These are phyloP conservation scores for Chrysoporthe puriensis DNA, from an alignment of 2,329 filamentous ascomycete species.

Conservation along the genomic window DNA sequence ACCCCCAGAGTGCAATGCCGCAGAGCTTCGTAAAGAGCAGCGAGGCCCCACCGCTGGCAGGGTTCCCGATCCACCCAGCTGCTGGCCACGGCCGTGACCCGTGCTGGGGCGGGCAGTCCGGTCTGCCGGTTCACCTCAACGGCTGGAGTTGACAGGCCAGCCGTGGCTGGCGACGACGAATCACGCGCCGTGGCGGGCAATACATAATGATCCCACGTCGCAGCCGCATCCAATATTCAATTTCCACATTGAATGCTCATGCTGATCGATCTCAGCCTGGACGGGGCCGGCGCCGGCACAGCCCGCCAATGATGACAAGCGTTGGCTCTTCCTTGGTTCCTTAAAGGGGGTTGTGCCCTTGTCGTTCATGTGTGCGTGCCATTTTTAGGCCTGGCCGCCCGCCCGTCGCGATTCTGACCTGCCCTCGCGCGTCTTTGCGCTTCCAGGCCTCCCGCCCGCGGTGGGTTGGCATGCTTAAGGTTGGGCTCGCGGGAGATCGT, in stretches of 20 bases:
- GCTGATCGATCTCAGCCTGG: conserved; percentile 4
- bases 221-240: conserved; percentile 1
- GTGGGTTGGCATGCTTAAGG: background rate
- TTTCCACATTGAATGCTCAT: conserved; percentile 1
- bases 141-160: background rate
- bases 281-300: background rate
- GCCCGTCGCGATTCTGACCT: background rate
- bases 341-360: background rate
- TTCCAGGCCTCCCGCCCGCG: too few species aligned
- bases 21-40: conserved; percentile 2
- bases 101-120: background rate
- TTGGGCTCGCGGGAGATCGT: conserved; percentile 7
- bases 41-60: background rate
- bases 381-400: background rate
- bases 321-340: background rate
- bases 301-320: background rate
- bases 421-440: background rate
- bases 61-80: conserved; percentile 7
- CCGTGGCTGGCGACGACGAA: background rate
- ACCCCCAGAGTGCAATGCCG: conserved; percentile 8
- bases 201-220: background rate
- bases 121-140: background rate
- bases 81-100: background rate
- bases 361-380: conserved; percentile 5
- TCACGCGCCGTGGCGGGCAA: conserved; percentile 1